Base-by-base conservation (phyloP, 495 filamentous ascomycete species). In the Daldinia loculata region DNA sequence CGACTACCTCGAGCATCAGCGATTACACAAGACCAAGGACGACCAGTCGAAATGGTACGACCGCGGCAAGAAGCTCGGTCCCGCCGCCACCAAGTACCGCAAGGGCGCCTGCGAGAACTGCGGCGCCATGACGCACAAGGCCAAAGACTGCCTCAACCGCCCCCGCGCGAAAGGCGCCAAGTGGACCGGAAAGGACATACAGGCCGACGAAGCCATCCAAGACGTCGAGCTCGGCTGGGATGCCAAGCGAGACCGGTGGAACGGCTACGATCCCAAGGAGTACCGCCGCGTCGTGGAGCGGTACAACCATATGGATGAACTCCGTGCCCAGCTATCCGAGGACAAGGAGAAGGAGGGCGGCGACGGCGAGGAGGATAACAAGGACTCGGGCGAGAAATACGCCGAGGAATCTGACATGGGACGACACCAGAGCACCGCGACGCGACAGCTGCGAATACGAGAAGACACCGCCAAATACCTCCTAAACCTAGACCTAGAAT, bases 401-500 rank as follows among this genome's bases (percentile, higher is more conserved):
- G 93, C 94, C 22, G 95, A 96, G 77, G 95, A 98, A 77, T 93
- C 93, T n/a, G 94, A 97, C 76, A 97, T 98, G 91, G 94, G 95
- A 19, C 85, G 91, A 66, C 89, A 96, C 60, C 94, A 97, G 77
- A 90, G 89, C 56, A 97, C 93, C 2, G 88, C 91, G n/a, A 97
- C 95, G 4, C 87, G 93, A 68, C 95, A 98, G 72, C 85, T 99
- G 67, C 88, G 95, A 59, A 88, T 99, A 67, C 89, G 95, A 74
- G 95, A 99, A 82, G 95, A 99, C 78, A 98, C 95, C 5, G 95
- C 95, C n/a, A 98, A 98, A 77, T 99, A 99, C 77, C 82, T 99
- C 6, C 83, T 98, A 0, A 98, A 98, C 74, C 86, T 99, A 4
- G 95, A 98, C 73, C 87, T 96, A 3, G 95, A 99, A 72, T 97